Evolutionary conservation across 2,329 filamentous ascomycete species (phyloP).

Genomic region (Helotiales sp.): DNA sequence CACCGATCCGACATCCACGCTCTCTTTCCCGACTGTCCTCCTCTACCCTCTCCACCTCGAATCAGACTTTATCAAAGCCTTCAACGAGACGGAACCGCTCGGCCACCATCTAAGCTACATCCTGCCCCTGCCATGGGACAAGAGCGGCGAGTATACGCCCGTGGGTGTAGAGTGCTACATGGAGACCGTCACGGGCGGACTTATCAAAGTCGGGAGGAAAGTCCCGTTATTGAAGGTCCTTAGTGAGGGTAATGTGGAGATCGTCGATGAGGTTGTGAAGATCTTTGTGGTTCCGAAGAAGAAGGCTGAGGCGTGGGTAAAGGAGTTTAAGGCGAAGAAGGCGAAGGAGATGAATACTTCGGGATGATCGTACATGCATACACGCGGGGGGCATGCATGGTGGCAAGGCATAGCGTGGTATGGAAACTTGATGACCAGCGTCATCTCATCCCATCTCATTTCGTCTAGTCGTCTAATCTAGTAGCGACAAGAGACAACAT

Average conservation of each 20-base stretch:
- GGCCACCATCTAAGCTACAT: constrained; percentile 83
- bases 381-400: background rate
- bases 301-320: constrained; percentile 76
- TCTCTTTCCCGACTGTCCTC: constrained; percentile 80
- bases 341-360: constrained; percentile 49
- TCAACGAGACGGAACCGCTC: constrained; percentile 77
- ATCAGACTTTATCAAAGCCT: constrained; percentile 89
- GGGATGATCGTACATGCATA: background rate
- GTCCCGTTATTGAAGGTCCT: constrained; percentile 77
- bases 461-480: background rate
- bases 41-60: constrained; percentile 84
- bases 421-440: background rate
- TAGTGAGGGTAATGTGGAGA: constrained; percentile 76
- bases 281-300: constrained; percentile 81
- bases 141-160: constrained; percentile 65
- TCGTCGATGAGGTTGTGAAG: constrained; percentile 83
- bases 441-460: background rate
- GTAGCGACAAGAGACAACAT: background rate
- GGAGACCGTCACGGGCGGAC: constrained; percentile 77
- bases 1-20: constrained; percentile 70
- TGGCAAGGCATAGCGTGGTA: background rate
- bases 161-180: constrained; percentile 83
- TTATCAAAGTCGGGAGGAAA: constrained; percentile 91
- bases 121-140: constrained; percentile 88
- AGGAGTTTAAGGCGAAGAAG: constrained; percentile 81